Evolutionary conservation across 2,329 filamentous ascomycete species (phyloP).

Genomic region (Fusarium sp.): DNA sequence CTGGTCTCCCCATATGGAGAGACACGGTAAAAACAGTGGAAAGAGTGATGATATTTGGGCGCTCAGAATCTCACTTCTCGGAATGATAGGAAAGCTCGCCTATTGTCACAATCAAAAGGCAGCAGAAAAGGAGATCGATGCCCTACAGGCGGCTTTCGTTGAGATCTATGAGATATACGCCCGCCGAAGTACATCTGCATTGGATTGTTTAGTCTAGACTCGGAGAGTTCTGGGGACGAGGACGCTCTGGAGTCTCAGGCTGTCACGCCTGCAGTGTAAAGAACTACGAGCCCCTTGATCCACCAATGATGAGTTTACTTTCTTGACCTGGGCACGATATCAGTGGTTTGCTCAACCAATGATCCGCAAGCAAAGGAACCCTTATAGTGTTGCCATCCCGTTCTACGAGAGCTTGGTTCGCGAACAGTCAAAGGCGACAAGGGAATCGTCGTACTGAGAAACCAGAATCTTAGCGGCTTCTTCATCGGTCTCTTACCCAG

Average conservation of each 20-base stretch:
- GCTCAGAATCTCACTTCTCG: constrained; percentile 42
- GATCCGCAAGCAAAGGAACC: no score
- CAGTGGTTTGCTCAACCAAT: neutral
- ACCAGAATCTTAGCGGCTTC: neutral
- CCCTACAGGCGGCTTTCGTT: neutral
- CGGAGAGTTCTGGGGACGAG: neutral
- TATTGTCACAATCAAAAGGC: neutral
- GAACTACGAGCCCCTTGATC: neutral
- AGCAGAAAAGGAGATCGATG: neutral
- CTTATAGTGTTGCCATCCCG: no score
- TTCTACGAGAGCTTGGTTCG: neutral
- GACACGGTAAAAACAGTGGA: constrained; percentile 23
- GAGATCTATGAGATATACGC: neutral
- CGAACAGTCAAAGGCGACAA: neutral
- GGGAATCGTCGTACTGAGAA: neutral
- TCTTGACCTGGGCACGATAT: neutral
- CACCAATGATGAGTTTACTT: neutral
- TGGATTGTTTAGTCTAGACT: neutral
- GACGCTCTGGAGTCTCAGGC: neutral
- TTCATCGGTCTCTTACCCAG: neutral
- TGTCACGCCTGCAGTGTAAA: neutral
- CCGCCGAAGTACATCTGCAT: neutral
- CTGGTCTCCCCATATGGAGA: constrained; percentile 42
- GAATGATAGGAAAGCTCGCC: constrained; percentile 31
- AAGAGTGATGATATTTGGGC: constrained; percentile 46